Conservation (phyloP, 306 rosid genomes). For the Lablab purpureus region DNA sequence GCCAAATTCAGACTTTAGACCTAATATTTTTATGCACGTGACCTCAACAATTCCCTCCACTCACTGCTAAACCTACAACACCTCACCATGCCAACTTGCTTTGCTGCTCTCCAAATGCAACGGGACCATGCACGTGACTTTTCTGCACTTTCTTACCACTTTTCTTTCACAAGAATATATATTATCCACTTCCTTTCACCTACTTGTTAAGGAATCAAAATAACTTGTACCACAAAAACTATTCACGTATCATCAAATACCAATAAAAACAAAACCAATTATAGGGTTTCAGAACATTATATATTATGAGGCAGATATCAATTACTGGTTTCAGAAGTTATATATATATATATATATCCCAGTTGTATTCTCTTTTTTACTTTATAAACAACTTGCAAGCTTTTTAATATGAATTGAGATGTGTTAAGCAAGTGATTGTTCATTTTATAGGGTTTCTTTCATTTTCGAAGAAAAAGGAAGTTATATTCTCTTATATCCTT, state of each 20-base stretch:
- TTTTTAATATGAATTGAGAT: conserved; percentile 1
- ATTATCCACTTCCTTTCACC: too few relatives aligned
- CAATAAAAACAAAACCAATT: too few relatives aligned
- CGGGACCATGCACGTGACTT: conserved; percentile 28
- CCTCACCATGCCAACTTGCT: background rate
- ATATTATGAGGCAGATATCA: background rate
- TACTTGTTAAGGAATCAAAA: background rate
- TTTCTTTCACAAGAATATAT: background rate
- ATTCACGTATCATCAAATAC: too few relatives aligned
- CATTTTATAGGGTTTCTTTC: background rate
- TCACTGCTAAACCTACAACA: background rate
- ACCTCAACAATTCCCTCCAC: background rate
- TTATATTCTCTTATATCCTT: conserved; percentile 31
- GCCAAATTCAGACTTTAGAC: conserved; percentile 39
- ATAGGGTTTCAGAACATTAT: too few relatives aligned
- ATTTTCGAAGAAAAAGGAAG: conserved; percentile 31
- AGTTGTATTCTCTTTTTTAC: background rate
- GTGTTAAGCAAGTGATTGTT: background rate
- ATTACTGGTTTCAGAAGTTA: conserved; percentile 7
- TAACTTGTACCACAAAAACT: too few relatives aligned
- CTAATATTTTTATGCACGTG: conserved; percentile 40
- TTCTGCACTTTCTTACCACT: conserved; percentile 18
- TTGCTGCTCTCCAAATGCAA: background rate
- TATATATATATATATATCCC: conserved; percentile 3
- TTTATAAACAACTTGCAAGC: conserved; percentile 9